These are phyloP conservation scores for Beauveria bassiana DNA, from an alignment of 2,329 filamentous ascomycete species.

Conservation along the genomic window DNA sequence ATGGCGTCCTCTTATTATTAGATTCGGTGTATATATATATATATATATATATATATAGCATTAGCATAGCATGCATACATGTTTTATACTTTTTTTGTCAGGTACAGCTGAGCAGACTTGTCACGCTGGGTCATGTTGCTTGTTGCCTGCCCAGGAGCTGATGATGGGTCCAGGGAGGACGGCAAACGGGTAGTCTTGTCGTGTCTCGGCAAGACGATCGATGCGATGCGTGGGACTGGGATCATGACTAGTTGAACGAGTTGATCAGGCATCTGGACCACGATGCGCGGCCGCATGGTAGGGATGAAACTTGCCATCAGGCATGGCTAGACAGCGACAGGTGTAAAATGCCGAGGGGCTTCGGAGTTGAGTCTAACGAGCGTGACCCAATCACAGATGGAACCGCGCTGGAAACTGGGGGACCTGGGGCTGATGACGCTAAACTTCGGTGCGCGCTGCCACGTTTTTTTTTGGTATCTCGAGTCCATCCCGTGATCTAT, in stretches of 20 bases:
- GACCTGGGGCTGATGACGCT: background rate
- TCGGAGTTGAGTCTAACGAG: background rate
- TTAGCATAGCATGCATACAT: background rate
- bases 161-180: background rate
- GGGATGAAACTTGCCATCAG: background rate
- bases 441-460: constrained; percentile 3
- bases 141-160: background rate
- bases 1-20: background rate
- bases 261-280: background rate
- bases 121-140: too few relatives aligned
- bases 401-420: constrained; percentile 7
- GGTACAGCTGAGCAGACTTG: too few relatives aligned
- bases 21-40: background rate
- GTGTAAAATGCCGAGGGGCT: background rate
- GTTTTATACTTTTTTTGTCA: background rate
- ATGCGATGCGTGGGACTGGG: background rate
- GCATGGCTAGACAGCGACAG: background rate
- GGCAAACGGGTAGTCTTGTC: background rate
- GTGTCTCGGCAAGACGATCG: constrained; percentile 3
- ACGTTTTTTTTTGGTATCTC: background rate
- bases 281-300: background rate
- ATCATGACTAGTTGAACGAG: background rate
- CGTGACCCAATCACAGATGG: background rate
- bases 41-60: background rate
- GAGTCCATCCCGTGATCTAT: too few relatives aligned